Evolutionary conservation across 495 filamentous ascomycete genomes (phyloP).

Genomic region (Ascobolus immersus): DNA sequence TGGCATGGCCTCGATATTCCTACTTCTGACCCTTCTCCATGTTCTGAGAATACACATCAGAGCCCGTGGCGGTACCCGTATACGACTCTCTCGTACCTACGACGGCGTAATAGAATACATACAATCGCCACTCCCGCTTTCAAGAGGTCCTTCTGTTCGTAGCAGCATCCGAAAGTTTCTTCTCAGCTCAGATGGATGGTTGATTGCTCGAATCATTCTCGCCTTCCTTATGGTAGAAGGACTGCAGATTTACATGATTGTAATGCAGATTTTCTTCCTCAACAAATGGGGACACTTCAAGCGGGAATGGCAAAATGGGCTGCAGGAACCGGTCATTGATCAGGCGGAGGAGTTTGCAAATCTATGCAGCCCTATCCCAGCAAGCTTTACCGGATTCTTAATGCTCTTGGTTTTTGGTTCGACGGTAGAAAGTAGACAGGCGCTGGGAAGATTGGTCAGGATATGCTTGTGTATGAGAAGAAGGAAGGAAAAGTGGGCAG

Average conservation of each 20-base stretch:
- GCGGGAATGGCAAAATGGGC: slow-evolving; percentile 7
- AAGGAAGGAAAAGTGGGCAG: too few species aligned
- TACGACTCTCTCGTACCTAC: slow-evolving; percentile 6
- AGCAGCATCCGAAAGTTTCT: slow-evolving; percentile 2
- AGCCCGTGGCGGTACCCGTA: slow-evolving; percentile 3
- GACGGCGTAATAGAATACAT: slow-evolving; percentile 8
- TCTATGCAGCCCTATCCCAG: slow-evolving; percentile 7
- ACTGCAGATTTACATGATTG: slow-evolving; percentile 6
- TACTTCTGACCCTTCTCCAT: slow-evolving; percentile 6
- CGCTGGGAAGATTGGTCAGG: too few species aligned
- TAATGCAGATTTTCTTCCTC: slow-evolving; percentile 10
- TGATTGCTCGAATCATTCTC: slow-evolving; percentile 8
- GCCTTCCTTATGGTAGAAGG: slow-evolving; percentile 10
- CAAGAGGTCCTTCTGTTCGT: slow-evolving; percentile 1
- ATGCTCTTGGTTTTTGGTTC: slow-evolving; percentile 9
- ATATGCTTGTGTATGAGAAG: too few species aligned
- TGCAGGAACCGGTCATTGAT: slow-evolving; percentile 6
- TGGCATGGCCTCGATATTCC: slow-evolving; percentile 8
- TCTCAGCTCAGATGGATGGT: slow-evolving; percentile 6
- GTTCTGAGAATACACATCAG: slow-evolving; percentile 5
- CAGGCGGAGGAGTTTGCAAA: slow-evolving; percentile 8
- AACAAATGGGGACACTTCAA: slow-evolving; percentile 7
- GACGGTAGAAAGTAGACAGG: slow-evolving; percentile 7
- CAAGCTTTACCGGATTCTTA: slow-evolving; percentile 8
- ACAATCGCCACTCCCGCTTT: not conserved